phyloP scores from a whole-genome alignment of 202 grass and related monocot species.

The Brachypodium distachyon region DNA sequence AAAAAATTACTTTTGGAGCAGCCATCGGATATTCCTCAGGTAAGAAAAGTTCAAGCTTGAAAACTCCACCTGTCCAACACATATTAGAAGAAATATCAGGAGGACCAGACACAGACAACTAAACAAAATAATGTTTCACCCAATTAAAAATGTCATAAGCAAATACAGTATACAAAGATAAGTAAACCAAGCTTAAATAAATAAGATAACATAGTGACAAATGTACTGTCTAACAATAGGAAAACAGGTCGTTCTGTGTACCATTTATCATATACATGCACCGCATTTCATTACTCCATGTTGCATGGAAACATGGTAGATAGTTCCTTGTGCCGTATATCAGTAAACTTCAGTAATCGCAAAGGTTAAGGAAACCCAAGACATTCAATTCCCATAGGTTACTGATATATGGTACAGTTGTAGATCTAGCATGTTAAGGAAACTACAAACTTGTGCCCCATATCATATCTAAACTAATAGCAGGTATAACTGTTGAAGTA shows the following conservation, averaged over 20 bases:
- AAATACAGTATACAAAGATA: neutral
- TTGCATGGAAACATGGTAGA: neutral
- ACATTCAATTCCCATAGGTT: neutral
- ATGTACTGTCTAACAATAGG: neutral
- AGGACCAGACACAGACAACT: neutral
- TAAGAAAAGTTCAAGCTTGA: conserved; percentile 72
- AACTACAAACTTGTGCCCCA: neutral
- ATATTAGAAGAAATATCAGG: conserved; percentile 11
- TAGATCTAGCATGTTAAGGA: neutral
- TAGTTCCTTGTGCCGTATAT: neutral
- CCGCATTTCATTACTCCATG: neutral
- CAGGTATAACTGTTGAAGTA: neutral
- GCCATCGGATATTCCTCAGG: conserved; percentile 78
- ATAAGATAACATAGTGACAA: neutral
- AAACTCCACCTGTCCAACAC: conserved; percentile 41
- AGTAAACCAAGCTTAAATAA: neutral
- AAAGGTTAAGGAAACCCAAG: neutral
- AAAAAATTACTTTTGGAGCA: conserved; percentile 58
- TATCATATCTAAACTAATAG: neutral
- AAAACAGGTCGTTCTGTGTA: neutral
- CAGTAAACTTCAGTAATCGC: neutral
- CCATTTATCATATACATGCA: neutral
- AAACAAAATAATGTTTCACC: neutral
- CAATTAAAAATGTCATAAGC: neutral
- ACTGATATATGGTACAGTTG: neutral